Evolutionary conservation across 257 asterid genomes (phyloP).

Genomic region (Ophiorrhiza pumila): DNA sequence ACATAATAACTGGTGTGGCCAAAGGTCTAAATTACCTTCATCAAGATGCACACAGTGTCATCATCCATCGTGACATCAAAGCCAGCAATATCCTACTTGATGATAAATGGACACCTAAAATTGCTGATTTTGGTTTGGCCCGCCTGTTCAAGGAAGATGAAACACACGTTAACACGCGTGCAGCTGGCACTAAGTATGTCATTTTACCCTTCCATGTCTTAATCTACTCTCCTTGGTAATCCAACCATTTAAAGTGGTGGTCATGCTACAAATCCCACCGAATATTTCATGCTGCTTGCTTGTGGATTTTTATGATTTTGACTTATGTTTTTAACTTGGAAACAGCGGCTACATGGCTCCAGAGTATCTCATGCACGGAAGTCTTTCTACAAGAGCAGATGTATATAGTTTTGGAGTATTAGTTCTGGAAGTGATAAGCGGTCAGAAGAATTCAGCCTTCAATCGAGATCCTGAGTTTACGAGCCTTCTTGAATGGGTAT

Average conservation of each 20-base stretch:
- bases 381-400: conserved; percentile 73
- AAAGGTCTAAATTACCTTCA: conserved; percentile 86
- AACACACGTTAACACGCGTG: conserved; percentile 79
- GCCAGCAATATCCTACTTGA: conserved; percentile 88
- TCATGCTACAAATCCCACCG: not conserved
- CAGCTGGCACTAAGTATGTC: conserved; percentile 92
- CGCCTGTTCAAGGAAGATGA: conserved; percentile 73
- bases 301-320: not conserved
- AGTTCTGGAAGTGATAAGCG: conserved; percentile 85
- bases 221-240: not conserved
- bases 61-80: conserved; percentile 92
- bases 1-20: conserved; percentile 68
- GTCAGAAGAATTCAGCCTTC: conserved; percentile 76
- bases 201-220: not conserved
- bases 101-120: conserved; percentile 84
- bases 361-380: conserved; percentile 78
- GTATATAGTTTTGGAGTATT: conserved; percentile 94
- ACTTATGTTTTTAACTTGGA: conserved; percentile 21
- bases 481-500: conserved; percentile 82
- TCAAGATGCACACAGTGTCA: conserved; percentile 69
- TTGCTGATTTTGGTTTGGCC: conserved; percentile 96
- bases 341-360: conserved; percentile 99
- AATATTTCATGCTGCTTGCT: not conserved
- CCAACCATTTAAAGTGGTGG: not conserved
- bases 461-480: conserved; percentile 58